Evolutionary conservation across 164 flowering plant species (phyloP).

Genomic region (Annona cherimola): DNA sequence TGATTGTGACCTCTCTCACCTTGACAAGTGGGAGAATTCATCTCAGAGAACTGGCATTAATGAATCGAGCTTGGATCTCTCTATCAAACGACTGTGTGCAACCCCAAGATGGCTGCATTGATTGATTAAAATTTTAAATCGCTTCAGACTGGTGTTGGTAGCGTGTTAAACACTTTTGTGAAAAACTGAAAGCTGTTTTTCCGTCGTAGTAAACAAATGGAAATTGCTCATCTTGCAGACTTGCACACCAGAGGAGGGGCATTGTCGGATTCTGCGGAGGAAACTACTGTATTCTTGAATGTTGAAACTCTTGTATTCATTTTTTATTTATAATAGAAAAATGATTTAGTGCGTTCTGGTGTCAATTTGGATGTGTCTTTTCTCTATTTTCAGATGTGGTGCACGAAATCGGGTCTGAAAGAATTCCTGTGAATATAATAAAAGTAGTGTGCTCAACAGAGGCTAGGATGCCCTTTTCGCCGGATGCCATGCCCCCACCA

Average conservation of each 20-base stretch:
- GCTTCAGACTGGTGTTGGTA: not conserved
- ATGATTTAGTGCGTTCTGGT: too few species aligned
- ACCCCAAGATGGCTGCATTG: not conserved
- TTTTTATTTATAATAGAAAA: too few species aligned
- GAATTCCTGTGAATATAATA: too few species aligned
- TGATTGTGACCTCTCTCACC: not conserved
- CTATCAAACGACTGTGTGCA: conserved; percentile 5
- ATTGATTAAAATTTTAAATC: not conserved
- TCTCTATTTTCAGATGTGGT: too few species aligned
- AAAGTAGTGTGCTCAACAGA: too few species aligned
- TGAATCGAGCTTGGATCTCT: not conserved
- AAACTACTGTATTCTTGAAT: too few species aligned
- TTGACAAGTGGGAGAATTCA: not conserved
- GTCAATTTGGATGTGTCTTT: too few species aligned
- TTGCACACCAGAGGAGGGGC: not conserved
- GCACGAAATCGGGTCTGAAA: too few species aligned
- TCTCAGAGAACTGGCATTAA: not conserved
- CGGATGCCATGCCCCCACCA: too few species aligned
- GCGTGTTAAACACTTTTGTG: not conserved
- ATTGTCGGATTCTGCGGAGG: too few species aligned
- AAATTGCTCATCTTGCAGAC: not conserved
- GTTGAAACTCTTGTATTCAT: too few species aligned
- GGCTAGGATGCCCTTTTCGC: too few species aligned
- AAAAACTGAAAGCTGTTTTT: not conserved
- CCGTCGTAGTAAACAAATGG: not conserved